Evolutionary conservation across 208 protist species (phyloP).

Genomic region (Wallacemonas sp.): DNA sequence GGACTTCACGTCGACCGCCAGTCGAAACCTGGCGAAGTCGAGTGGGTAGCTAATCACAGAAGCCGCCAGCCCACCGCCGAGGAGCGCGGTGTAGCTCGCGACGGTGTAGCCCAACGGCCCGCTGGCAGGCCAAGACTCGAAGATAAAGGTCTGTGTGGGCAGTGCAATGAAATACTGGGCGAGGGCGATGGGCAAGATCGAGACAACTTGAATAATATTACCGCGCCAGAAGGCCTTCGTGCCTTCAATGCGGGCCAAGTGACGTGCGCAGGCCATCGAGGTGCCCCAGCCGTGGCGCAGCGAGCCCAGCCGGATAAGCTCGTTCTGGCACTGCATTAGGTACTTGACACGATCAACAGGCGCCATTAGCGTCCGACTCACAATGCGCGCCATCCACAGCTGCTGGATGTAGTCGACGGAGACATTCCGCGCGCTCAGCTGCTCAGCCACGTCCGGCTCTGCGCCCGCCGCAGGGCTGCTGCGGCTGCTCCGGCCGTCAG

Average conservation of each 20-base stretch:
- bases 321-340: slow-evolving; percentile 71
- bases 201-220: slow-evolving; percentile 76
- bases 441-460: slow-evolving; percentile 1
- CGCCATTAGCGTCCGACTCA: slow-evolving; percentile 57
- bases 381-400: slow-evolving; percentile 42
- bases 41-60: slow-evolving; percentile 73
- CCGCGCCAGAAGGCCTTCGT: slow-evolving; percentile 71
- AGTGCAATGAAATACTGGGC: slow-evolving; percentile 69
- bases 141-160: slow-evolving; percentile 56
- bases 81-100: slow-evolving; percentile 43
- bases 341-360: slow-evolving; percentile 87
- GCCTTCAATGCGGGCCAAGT: slow-evolving; percentile 58
- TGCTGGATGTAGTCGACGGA: slow-evolving; percentile 59
- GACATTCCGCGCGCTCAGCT: slow-evolving; percentile 17
- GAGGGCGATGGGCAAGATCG: slow-evolving; percentile 59
- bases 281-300: slow-evolving; percentile 48
- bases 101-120: slow-evolving; percentile 38
- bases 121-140: slow-evolving; percentile 32
- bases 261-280: slow-evolving; percentile 47
- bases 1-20: slow-evolving; percentile 75
- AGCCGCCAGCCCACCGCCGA: slow-evolving; percentile 44
- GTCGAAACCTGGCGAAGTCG: slow-evolving; percentile 74
- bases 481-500: neutral
- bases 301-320: slow-evolving; percentile 56
- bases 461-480: neutral